Evolutionary conservation across 306 rosid genomes (phyloP), one percentile per base, ranked within the genome.

Genomic region (Lupinus albus): DNA sequence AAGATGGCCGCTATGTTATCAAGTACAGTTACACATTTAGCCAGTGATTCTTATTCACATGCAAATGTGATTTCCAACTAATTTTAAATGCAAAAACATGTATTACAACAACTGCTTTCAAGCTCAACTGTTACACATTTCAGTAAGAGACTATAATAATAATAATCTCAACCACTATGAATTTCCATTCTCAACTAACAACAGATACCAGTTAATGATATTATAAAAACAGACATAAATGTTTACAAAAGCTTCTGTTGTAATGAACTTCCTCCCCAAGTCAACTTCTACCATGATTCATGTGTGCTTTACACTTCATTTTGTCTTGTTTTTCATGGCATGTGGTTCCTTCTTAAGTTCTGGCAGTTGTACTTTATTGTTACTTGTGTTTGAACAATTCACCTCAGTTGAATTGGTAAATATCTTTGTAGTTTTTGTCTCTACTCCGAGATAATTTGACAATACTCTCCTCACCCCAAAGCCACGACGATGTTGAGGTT

Each of bases 371-470:
- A 57, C 57, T 76, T 16, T 71, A 13, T 18, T 25, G 28, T 62
- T 9, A 54, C 57, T 57, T 57, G 53, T 12, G 71, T 48, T 74
- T 42, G 79, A 63, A 53, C 70, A 13, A 65, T 45, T 71, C 59
- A 71, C 78, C 78, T 78, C 89, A 38, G 35, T 66, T 58, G 84
- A 58, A 65, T 83, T 84, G 72, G 81, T 78, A 41, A 82, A 67
- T 15, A 78, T 52, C 74, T 74, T 91, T 13, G 83, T 74, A 56
- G 82, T 80, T 61, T 89, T 92, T 4, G 82, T 47, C 44, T 92
- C 97, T 11, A 68, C 96, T 18, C 97, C 95, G 14, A 92, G 97
- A 83, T 92, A 92, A 76, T 89, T 89, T 20, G 97, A 84, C 83
- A 92, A 74, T 3, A 75, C 97, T 68, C 86, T 82, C 78, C 80